Conservation (phyloP, 177 flowering plant genomes). For the Tripterygium wilfordii region DNA sequence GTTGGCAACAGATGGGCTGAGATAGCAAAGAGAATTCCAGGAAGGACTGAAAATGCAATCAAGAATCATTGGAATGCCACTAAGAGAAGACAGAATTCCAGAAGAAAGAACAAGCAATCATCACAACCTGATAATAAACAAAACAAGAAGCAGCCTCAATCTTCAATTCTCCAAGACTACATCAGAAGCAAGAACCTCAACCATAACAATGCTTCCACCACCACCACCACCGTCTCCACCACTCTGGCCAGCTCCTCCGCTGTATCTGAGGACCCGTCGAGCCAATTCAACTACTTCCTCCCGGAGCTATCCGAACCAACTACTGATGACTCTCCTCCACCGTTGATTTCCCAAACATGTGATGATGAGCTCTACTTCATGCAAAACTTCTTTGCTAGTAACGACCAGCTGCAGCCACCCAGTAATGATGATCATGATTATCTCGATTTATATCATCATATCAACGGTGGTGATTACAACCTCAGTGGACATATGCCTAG, state of each 20-base stretch:
- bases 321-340: constrained; percentile 18
- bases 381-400: constrained; percentile 30
- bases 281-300: constrained; percentile 6
- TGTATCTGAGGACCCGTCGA: constrained; percentile 13
- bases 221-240: background rate
- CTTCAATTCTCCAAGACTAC: constrained; percentile 63
- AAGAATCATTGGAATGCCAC: constrained; percentile 95
- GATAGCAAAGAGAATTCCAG: constrained; percentile 73
- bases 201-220: background rate
- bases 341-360: constrained; percentile 20
- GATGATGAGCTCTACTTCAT: constrained; percentile 42
- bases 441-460: too few species aligned
- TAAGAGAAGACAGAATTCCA: constrained; percentile 65
- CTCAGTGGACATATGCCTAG: too few species aligned
- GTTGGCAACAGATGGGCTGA: constrained; percentile 85
- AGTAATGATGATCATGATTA: too few species aligned
- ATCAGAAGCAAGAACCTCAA: constrained; percentile 35
- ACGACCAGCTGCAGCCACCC: too few species aligned
- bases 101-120: constrained; percentile 44
- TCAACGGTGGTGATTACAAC: too few species aligned
- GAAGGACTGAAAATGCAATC: constrained; percentile 79
- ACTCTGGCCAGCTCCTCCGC: background rate
- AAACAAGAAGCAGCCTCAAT: constrained; percentile 17
- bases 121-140: background rate
- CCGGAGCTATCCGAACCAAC: constrained; percentile 20